Base-by-base conservation (phyloP, 2,329 filamentous ascomycete species). In the Graphilbum sp. region DNA sequence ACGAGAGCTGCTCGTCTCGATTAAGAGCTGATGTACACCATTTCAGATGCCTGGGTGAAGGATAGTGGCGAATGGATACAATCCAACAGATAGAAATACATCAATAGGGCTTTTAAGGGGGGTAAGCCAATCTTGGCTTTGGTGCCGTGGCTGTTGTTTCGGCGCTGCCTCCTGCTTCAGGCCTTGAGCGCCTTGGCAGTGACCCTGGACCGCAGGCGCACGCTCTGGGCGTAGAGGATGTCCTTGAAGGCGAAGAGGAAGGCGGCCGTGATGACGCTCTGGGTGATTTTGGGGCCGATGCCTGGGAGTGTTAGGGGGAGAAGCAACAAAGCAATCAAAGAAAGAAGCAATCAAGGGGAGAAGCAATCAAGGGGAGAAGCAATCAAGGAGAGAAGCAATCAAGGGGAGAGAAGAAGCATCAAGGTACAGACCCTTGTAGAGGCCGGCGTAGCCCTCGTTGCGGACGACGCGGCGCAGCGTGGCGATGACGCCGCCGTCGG, bases 181-280 rank as follows among this genome's bases (percentile, higher is more conserved):
- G 27, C 27, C 27, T 29, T 29, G 27, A 58, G 34, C 19, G 53
- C 50, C 52, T 58, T 66, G 50, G 57, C 61, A 37, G 58, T 54
- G 32, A 60, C 52, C 18, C 53, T 49, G 40, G 59, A 55, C 38
- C 83, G 68, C 24, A 85, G 70, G 50, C 66, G 72, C 36, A 88
- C 62, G 0, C 77, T 87, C 58, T 80, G 75, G 51, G 85, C 82
- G 55, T 96, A 98, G 6, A 98, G 69, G 7, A 85, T 83, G 55
- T 98, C 90, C 67, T 98, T 98, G 66, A 98, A 95, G 2, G 87
- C 90, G 55, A 98, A 98, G 41, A 98, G 65, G 60, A 96, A 86
- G 3, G 90, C 90, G 6, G 90, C 90, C 5, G 90, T 98, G 44
- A 98, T 71, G 34, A 96, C 90, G 54, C 87, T 95, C 63, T 98